Conservation (phyloP, 2,329 filamentous ascomycete species). For the Penicillium polonicum region DNA sequence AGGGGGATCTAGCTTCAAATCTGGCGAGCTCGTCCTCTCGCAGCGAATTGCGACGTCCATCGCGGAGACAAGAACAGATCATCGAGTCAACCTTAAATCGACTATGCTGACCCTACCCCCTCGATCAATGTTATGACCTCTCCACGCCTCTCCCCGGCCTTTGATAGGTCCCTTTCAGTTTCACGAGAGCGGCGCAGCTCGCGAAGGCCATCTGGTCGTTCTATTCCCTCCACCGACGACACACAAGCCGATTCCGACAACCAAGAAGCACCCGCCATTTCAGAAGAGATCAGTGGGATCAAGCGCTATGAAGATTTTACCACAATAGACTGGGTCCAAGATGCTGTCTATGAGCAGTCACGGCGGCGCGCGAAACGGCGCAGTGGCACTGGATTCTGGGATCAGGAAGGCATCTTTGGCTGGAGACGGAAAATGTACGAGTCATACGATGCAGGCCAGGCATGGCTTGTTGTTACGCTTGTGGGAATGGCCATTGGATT, state of each 20-base stretch:
- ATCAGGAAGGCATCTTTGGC: conserved; percentile 64
- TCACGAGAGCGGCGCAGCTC: conserved; percentile 34
- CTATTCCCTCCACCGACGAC: conserved; percentile 51
- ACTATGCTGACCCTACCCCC: conserved; percentile 30
- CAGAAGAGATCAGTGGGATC: conserved; percentile 95
- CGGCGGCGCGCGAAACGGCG: conserved; percentile 73
- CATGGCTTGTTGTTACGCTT: conserved; percentile 94
- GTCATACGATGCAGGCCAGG: conserved; percentile 93
- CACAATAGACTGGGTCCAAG: conserved; percentile 95
- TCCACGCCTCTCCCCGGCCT: conserved; percentile 35
- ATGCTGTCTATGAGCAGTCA: conserved; percentile 85
- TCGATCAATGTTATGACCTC: conserved; percentile 44
- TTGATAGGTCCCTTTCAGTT: conserved; percentile 32
- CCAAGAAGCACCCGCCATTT: conserved; percentile 66
- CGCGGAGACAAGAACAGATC: conserved; percentile 13
- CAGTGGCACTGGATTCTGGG: conserved; percentile 69
- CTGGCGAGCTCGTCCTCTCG: not conserved
- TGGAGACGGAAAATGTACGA: conserved; percentile 82
- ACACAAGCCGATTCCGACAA: conserved; percentile 58
- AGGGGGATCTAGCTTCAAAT: not conserved
- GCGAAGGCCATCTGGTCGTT: conserved; percentile 53
- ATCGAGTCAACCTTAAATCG: conserved; percentile 17
- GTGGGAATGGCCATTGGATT: conserved; percentile 88
- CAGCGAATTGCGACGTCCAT: conserved; percentile 4
- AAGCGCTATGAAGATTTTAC: conserved; percentile 99